Evolutionary conservation across 164 flowering plant genomes (phyloP).

Genomic region (grape (Vitis vinifera)): DNA sequence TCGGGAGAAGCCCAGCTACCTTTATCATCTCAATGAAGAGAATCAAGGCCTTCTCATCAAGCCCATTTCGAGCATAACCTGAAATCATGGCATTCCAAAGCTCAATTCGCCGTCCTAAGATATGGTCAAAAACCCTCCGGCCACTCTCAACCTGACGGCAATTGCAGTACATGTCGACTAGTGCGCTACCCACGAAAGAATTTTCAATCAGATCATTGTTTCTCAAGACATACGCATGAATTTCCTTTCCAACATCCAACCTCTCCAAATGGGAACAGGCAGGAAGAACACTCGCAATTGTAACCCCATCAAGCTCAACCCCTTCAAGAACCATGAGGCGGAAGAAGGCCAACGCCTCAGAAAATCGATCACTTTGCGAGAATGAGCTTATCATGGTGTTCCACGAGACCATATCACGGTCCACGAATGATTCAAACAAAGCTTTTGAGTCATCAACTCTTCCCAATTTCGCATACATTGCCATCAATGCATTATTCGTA

Average conservation of each 20-base stretch:
- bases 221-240: conserved; percentile 69
- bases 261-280: conserved; percentile 70
- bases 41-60: conserved; percentile 51
- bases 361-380: conserved; percentile 54
- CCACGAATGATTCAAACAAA: conserved; percentile 46
- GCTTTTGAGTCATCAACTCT: conserved; percentile 40
- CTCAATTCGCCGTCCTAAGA: conserved; percentile 37
- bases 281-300: conserved; percentile 74
- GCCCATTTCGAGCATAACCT: conserved; percentile 63
- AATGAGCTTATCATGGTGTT: conserved; percentile 67
- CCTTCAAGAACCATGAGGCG: conserved; percentile 48
- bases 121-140: conserved; percentile 50
- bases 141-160: conserved; percentile 54
- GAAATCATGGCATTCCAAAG: conserved; percentile 87
- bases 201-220: conserved; percentile 42
- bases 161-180: conserved; percentile 88
- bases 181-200: conserved; percentile 67
- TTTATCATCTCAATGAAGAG: conserved; percentile 62
- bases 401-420: conserved; percentile 73
- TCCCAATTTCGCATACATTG: conserved; percentile 75
- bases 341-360: conserved; percentile 53
- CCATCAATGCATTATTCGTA: conserved; percentile 66
- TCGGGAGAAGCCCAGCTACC: conserved; percentile 44
- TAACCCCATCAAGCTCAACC: conserved; percentile 63
- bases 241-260: conserved; percentile 57